Conservation (phyloP, 768 basidiomycete species). For the Suillus brevipes region DNA sequence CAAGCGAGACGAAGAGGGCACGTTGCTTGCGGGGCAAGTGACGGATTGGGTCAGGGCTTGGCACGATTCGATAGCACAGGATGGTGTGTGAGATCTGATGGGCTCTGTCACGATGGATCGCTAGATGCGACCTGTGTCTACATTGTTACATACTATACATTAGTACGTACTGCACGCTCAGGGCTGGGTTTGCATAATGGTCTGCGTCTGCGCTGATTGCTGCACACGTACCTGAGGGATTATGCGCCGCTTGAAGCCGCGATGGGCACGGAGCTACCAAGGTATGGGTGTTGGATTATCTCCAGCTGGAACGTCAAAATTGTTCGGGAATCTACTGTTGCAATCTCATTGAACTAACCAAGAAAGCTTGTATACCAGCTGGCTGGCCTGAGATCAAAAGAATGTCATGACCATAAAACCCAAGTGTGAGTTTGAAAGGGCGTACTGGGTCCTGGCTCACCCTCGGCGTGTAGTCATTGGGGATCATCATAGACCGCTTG, state of each 20-base stretch:
- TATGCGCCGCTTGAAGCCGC: background rate
- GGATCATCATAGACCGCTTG: background rate
- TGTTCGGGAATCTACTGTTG: background rate
- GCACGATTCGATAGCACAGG: slow-evolving; percentile 2
- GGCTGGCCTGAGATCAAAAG: background rate
- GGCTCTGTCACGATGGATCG: background rate
- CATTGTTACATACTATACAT: background rate
- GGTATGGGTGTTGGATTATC: background rate
- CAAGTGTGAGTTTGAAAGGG: background rate
- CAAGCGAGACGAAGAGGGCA: slow-evolving; percentile 42
- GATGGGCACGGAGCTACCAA: background rate
- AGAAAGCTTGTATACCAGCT: background rate
- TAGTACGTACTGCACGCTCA: background rate
- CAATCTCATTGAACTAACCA: background rate
- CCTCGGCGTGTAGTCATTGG: background rate
- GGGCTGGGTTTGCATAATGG: background rate
- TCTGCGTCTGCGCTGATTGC: background rate
- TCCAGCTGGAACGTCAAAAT: background rate
- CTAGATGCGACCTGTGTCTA: background rate
- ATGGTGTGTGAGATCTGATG: background rate
- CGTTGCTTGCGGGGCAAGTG: slow-evolving; percentile 47
- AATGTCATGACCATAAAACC: background rate
- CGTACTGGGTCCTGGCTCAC: background rate
- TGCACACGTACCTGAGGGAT: background rate
- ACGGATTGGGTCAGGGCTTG: slow-evolving; percentile 47